Evolutionary conservation across 2,329 filamentous ascomycete species (phyloP).

Genomic region (Fusarium pseudonygamai): DNA sequence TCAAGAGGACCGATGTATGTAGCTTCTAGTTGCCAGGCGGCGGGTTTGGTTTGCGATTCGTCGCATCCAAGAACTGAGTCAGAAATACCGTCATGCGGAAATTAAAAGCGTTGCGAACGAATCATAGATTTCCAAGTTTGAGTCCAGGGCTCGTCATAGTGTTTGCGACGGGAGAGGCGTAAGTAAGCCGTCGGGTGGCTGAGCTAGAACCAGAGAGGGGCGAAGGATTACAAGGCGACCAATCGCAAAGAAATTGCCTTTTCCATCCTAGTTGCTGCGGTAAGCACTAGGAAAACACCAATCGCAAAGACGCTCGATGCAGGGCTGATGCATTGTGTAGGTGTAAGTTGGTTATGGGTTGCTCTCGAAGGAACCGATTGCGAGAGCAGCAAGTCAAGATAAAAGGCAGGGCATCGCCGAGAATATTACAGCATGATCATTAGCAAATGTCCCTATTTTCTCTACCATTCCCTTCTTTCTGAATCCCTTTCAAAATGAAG

Average conservation of each 20-base stretch:
- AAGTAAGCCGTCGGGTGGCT: neutral
- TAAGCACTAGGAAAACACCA: neutral
- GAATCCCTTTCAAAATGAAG: neutral
- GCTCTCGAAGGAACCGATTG: neutral
- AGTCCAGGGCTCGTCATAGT: neutral
- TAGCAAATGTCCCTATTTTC: no score
- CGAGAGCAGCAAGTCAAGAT: neutral
- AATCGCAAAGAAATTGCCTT: neutral
- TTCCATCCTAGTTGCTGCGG: neutral
- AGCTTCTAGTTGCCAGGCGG: neutral
- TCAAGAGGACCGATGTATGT: neutral
- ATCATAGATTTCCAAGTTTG: neutral
- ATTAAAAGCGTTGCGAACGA: neutral
- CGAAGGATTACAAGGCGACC: neutral
- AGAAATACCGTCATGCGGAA: neutral
- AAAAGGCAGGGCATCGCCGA: neutral
- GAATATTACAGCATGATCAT: neutral
- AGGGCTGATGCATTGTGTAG: neutral
- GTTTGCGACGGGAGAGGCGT: neutral
- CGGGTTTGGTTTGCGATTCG: neutral
- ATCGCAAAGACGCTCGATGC: neutral
- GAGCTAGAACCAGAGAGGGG: neutral
- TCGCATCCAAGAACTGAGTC: rapidly evolving
- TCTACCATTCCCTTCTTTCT: neutral
- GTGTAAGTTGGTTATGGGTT: neutral